These are phyloP conservation scores for Phytophthora cactorum DNA, from an alignment of 352 stramenopile species.

Conservation along the genomic window DNA sequence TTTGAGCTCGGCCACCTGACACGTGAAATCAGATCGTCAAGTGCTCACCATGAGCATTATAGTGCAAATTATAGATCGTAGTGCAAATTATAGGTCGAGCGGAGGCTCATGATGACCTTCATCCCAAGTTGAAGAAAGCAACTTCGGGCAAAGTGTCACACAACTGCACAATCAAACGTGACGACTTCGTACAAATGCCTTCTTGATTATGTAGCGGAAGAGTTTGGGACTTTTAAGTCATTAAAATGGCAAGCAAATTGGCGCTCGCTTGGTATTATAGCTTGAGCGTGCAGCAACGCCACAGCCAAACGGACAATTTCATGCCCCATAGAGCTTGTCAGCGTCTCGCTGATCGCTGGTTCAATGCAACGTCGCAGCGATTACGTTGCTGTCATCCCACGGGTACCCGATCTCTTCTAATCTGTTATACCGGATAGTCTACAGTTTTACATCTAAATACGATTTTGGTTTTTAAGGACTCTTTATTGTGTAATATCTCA, in stretches of 20 bases:
- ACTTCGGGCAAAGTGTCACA: background rate
- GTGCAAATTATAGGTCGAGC: no score
- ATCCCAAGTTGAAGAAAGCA: background rate
- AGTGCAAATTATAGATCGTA: no score
- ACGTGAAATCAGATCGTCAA: no score
- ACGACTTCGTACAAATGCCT: background rate
- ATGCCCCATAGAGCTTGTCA: background rate
- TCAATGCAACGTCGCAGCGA: constrained; percentile 3
- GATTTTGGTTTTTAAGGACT: background rate
- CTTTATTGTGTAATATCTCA: no score
- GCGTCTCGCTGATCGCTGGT: constrained; percentile 12
- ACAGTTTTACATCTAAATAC: background rate
- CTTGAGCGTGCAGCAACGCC: background rate
- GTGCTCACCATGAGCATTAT: no score
- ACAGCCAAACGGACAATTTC: constrained; percentile 2
- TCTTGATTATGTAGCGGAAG: no score
- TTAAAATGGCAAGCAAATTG: no score
- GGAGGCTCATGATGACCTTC: no score
- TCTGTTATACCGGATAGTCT: background rate
- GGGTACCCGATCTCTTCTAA: background rate
- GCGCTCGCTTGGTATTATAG: no score
- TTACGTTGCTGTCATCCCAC: background rate
- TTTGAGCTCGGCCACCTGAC: no score
- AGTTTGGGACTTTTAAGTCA: no score
- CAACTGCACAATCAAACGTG: background rate